Evolutionary conservation across 345 rosid genomes (phyloP), one percentile per base, ranked within the genome.

Genomic region (Salix arbutifolia): DNA sequence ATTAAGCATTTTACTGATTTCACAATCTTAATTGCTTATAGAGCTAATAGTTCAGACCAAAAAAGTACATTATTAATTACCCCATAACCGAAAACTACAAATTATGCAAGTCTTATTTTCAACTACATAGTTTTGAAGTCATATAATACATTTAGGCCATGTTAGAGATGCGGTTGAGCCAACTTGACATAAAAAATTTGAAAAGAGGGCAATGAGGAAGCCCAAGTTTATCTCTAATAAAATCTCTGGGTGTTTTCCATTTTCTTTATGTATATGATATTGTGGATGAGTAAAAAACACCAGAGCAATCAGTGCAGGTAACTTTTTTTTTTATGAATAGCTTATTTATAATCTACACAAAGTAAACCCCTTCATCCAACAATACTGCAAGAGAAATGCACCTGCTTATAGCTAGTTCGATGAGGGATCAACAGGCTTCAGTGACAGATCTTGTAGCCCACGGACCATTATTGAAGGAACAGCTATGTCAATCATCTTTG

Each of bases 401-500:
- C 56, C 56, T 50, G 8, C 16, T 50, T 17, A 50, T 50, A 17
- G 16, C 56, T 50, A 50, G 56, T 50, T 50, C 17, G 56, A 50
- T 17, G n/a, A 16, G 8, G 56, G 21, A 16, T 50, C 69, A 38
- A n/a, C 78, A 60, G 60, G 79, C 75, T 79, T 75, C 69, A 38
- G 53, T 23, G 82, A 64, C 70, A 68, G 44, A 75, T 90, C 97
- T 88, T 96, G 99, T 86, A 91, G 80, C 67, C 98, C 98, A 65
- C 98, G 94, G 13, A 86, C 90, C 93, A 92, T 75, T 70, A 92
- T 96, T 56, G 93, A 90, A 37, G 94, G 99, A 40, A 90, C 97
- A 21, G 98, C 93, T 66, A 88, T 80, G 69, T 92, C 98, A 28
- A 94, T 92, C 97, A 91, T 89, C 89, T 93, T 91, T 30, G 99